These are phyloP conservation scores for Hamamelis virginiana DNA, from an alignment of 164 flowering plant species.

Conservation along the genomic window DNA sequence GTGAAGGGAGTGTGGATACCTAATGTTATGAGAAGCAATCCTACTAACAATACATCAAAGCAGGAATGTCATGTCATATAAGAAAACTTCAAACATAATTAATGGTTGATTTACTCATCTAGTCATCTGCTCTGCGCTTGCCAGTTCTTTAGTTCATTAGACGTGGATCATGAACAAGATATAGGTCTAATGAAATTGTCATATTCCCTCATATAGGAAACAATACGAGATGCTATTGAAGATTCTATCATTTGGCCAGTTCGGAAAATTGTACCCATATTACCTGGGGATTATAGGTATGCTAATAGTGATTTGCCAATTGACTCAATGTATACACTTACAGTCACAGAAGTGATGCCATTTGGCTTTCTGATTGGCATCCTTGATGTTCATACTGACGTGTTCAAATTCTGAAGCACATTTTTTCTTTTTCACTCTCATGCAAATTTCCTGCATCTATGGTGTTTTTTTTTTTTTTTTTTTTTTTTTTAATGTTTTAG, in stretches of 20 bases:
- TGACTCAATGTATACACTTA: too few relatives aligned
- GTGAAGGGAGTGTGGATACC: background rate
- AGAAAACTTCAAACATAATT: too few relatives aligned
- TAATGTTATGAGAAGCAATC: background rate
- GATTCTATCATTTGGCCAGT: constrained; percentile 97
- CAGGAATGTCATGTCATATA: too few relatives aligned
- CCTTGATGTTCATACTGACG: too few relatives aligned
- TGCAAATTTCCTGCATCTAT: background rate
- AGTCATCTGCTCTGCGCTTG: too few relatives aligned
- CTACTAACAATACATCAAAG: background rate
- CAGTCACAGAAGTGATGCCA: too few relatives aligned
- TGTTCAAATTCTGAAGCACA: too few relatives aligned
- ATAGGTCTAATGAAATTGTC: background rate
- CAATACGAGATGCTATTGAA: constrained; percentile 93
- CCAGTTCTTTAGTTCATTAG: background rate
- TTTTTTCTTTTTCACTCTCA: background rate
- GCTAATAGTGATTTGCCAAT: background rate
- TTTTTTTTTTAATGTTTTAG: constrained; percentile 30
- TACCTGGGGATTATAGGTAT: constrained; percentile 98
- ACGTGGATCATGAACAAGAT: background rate
- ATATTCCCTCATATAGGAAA: constrained; percentile 41
- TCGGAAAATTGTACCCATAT: constrained; percentile 76
- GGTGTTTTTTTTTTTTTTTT: background rate
- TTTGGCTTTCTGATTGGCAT: too few relatives aligned
- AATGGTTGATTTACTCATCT: too few relatives aligned